Percentiles rank a stretch among this genome's conserved stretches.
These are phyloP conservation scores for Cladorrhinum sp. DNA, from an alignment of 2,329 filamentous ascomycete species.

Conservation along the genomic window DNA sequence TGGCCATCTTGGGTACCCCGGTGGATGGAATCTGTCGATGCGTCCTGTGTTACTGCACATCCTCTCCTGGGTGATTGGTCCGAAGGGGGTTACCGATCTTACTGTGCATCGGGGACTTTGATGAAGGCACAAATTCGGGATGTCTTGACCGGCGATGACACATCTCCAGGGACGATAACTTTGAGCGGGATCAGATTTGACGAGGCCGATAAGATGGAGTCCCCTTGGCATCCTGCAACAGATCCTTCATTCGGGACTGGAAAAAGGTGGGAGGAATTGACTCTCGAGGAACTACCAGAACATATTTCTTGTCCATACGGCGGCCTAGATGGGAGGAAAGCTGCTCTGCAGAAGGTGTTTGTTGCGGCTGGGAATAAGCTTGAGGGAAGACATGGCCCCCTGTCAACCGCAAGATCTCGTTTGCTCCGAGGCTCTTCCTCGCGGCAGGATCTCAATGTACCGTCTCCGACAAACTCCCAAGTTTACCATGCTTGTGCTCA, in stretches of 20 bases:
- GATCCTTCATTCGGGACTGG: neutral
- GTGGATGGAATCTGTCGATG: neutral
- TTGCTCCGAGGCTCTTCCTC: neutral
- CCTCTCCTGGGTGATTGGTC: neutral
- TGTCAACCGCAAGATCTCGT: neutral
- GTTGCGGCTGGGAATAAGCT: neutral
- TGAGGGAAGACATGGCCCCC: neutral
- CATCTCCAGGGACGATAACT: neutral
- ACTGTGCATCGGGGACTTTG: neutral
- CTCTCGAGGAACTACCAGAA: neutral
- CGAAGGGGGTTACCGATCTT: neutral
- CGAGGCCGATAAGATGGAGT: neutral
- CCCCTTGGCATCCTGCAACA: neutral
- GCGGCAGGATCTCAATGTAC: neutral
- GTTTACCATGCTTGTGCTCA: neutral
- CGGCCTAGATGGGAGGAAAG: neutral
- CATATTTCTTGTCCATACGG: neutral
- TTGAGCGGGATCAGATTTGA: neutral
- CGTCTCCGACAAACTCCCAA: neutral
- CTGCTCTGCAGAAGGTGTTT: neutral
- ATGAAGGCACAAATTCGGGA: neutral
- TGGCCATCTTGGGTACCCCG: neutral
- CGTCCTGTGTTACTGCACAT: neutral
- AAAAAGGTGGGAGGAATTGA: neutral
- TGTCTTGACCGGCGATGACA: neutral